A percentile compares a stretch with the other conserved stretches of the same genome.
Conservation (phyloP, 768 basidiomycete genomes). For the Lentinula sp. region DNA sequence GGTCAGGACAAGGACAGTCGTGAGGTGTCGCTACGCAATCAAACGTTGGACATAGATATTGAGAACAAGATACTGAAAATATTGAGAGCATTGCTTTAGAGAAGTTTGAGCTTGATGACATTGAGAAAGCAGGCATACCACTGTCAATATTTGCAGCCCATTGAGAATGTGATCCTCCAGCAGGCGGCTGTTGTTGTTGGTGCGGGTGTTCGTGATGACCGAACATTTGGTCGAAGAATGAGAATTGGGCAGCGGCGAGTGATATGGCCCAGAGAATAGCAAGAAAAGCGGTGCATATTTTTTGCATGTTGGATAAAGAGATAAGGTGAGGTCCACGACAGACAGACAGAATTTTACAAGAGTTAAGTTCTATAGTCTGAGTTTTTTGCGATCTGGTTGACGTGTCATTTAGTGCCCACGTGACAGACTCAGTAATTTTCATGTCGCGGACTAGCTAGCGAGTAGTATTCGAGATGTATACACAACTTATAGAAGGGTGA, state of each 20-base stretch:
- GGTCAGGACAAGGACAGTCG: constrained; percentile 77
- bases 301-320: neutral
- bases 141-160: constrained; percentile 62
- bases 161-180: constrained; percentile 38
- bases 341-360: neutral
- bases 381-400: neutral
- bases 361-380: neutral
- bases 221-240: constrained; percentile 78
- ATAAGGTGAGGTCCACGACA: neutral
- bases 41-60: constrained; percentile 69
- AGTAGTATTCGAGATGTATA: too few relatives aligned
- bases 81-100: neutral
- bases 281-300: neutral
- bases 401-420: constrained; percentile 8
- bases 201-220: constrained; percentile 58
- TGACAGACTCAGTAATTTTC: neutral
- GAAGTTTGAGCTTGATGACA: neutral
- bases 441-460: too few relatives aligned
- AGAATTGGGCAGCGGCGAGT: constrained; percentile 57
- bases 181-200: constrained; percentile 25
- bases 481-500: too few relatives aligned
- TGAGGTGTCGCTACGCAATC: constrained; percentile 55
- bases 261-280: constrained; percentile 1
- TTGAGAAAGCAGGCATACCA: constrained; percentile 35
- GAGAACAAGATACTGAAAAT: constrained; percentile 59